Percentiles rank a stretch among this genome's conserved stretches.
Conservation (phyloP, 306 rosid genomes). For the Vigna nakashimae region DNA sequence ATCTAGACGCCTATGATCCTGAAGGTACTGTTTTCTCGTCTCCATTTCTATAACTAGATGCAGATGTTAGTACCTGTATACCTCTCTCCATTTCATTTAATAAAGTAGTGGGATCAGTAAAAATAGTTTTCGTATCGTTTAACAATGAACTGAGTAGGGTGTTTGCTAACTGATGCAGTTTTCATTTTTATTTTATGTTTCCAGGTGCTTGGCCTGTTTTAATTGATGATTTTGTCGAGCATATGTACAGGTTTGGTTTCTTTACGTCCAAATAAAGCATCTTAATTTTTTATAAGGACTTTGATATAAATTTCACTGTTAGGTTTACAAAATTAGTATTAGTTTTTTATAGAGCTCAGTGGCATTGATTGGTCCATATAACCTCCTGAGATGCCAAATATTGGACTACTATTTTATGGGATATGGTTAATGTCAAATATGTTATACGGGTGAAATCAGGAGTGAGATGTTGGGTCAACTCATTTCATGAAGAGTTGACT, state of each 20-base stretch:
- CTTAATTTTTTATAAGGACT: slow-evolving; percentile 6
- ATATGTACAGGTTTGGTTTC: slow-evolving; percentile 88
- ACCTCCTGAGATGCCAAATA: slow-evolving; percentile 23
- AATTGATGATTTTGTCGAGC: slow-evolving; percentile 95
- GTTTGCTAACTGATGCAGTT: slow-evolving; percentile 28
- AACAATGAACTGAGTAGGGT: slow-evolving; percentile 18
- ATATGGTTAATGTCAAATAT: slow-evolving; percentile 32
- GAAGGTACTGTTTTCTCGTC: slow-evolving; percentile 69
- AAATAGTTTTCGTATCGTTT: neutral
- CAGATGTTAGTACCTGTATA: slow-evolving; percentile 11
- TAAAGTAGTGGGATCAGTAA: neutral
- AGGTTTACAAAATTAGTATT: slow-evolving; percentile 10
- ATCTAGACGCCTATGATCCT: slow-evolving; percentile 91
- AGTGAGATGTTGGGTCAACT: slow-evolving; percentile 24
- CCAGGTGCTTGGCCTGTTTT: slow-evolving; percentile 99
- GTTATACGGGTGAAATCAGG: neutral
- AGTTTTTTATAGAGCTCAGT: slow-evolving; percentile 13
- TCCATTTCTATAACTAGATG: slow-evolving; percentile 28
- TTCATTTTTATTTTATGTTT: neutral
- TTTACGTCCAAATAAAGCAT: slow-evolving; percentile 31
- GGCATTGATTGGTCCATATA: slow-evolving; percentile 33
- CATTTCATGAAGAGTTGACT: slow-evolving; percentile 16
- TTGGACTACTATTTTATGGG: slow-evolving; percentile 5
- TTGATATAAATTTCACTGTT: slow-evolving; percentile 33
- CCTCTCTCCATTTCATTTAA: slow-evolving; percentile 21